These are phyloP conservation scores for Fusarium sp. DNA, from an alignment of 2,329 filamentous ascomycete species.

Conservation along the genomic window DNA sequence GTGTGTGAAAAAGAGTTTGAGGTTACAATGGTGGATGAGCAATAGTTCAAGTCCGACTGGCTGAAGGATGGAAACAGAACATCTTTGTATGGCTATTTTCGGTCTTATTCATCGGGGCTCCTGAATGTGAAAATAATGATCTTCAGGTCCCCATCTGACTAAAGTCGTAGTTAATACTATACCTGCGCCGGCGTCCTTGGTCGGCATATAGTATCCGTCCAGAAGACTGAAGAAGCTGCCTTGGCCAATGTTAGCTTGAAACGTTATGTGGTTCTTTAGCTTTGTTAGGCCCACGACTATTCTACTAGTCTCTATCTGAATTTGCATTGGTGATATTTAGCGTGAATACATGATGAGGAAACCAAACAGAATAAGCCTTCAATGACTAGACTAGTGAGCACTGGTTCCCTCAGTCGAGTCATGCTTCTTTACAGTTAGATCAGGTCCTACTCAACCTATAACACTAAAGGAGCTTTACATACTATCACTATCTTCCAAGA, in stretches of 20 bases:
- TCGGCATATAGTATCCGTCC: neutral
- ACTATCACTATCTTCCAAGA: conserved; percentile 5
- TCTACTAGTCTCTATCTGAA: neutral
- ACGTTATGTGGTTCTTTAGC: neutral
- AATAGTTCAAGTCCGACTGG: neutral
- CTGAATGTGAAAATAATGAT: conserved; percentile 6
- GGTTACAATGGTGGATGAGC: neutral
- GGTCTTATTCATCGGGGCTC: neutral
- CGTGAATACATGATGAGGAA: too few relatives aligned
- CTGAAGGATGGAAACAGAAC: conserved; percentile 15
- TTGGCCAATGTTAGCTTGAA: neutral
- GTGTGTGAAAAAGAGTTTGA: neutral
- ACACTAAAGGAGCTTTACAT: conserved; percentile 10
- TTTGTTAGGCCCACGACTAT: neutral
- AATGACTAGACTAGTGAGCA: too few relatives aligned
- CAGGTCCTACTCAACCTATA: neutral
- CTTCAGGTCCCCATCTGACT: neutral
- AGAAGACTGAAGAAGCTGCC: neutral
- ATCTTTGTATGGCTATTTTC: conserved; percentile 3
- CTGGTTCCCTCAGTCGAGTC: too few relatives aligned
- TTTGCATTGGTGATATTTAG: neutral
- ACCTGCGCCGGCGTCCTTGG: neutral
- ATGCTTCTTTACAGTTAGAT: too few relatives aligned
- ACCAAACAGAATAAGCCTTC: too few relatives aligned
- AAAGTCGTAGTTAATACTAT: neutral